Evolutionary conservation across 768 basidiomycete species (phyloP).

Genomic region (Psilocybe tampanensis): DNA sequence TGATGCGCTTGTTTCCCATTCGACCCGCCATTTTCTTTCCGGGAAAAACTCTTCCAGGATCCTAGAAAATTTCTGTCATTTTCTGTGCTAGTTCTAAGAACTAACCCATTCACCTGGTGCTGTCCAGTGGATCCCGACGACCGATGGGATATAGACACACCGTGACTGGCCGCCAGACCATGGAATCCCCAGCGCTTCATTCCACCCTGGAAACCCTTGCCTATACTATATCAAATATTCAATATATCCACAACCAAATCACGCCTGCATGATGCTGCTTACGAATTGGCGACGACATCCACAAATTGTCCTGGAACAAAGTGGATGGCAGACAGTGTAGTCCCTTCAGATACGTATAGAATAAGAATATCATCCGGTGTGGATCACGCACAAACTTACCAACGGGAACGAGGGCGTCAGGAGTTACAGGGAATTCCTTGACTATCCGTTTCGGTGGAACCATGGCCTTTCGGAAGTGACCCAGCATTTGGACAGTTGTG

Average conservation of each 20-base stretch:
- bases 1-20: constrained; percentile 82
- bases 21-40: constrained; percentile 99
- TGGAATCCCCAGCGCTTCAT: constrained; percentile 98
- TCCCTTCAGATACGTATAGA: constrained; percentile 53
- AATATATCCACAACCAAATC: not conserved
- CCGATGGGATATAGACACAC: constrained; percentile 94
- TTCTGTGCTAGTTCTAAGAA: constrained; percentile 1
- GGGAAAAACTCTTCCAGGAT: constrained; percentile 94
- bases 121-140: constrained; percentile 92
- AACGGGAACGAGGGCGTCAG: constrained; percentile 87
- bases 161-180: constrained; percentile 91
- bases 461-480: constrained; percentile 85
- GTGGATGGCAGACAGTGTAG: constrained; percentile 86
- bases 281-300: constrained; percentile 92
- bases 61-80: constrained; percentile 47
- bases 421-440: constrained; percentile 85
- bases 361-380: not conserved
- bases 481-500: constrained; percentile 78
- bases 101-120: constrained; percentile 67
- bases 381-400: constrained; percentile 51
- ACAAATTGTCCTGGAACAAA: constrained; percentile 98
- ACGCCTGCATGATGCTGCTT: constrained; percentile 31
- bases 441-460: constrained; percentile 84
- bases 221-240: constrained; percentile 59
- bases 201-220: constrained; percentile 94